Conservation (phyloP, 179 eudicot species). For the Sideroxylon spinosum region DNA sequence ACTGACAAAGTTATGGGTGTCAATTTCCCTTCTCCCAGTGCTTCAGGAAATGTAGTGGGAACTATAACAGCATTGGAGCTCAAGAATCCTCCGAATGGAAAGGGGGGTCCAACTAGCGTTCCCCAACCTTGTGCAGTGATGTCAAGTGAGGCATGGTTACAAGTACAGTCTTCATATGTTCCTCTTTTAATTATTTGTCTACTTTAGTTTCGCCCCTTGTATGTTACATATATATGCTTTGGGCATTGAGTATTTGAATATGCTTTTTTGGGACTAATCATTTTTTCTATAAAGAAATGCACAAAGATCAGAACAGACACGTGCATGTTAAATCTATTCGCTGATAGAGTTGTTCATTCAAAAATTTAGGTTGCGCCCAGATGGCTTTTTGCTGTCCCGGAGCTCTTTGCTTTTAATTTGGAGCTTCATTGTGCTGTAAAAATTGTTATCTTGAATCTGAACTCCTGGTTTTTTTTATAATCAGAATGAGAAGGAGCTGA, state of each 20-base stretch:
- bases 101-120: conserved; percentile 33
- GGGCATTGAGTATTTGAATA: background rate
- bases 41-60: conserved; percentile 32
- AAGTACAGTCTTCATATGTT: conserved; percentile 29
- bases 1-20: conserved; percentile 41
- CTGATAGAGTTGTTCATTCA: background rate
- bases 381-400: background rate
- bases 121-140: conserved; percentile 37
- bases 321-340: background rate
- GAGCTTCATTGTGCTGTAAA: background rate
- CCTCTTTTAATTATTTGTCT: background rate
- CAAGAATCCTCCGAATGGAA: conserved; percentile 40
- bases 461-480: conserved; percentile 5
- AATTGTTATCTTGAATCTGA: conserved; percentile 1
- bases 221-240: background rate
- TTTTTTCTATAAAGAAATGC: background rate
- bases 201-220: background rate
- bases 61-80: conserved; percentile 41
- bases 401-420: background rate
- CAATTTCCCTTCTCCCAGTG: conserved; percentile 36
- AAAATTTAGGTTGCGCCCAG: background rate
- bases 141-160: conserved; percentile 71
- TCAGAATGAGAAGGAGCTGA: conserved; percentile 78
- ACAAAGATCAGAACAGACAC: background rate
- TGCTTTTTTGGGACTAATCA: background rate